These are phyloP conservation scores for Aspergillus terreus DNA, from an alignment of 2,329 filamentous ascomycete species.

Conservation along the genomic window DNA sequence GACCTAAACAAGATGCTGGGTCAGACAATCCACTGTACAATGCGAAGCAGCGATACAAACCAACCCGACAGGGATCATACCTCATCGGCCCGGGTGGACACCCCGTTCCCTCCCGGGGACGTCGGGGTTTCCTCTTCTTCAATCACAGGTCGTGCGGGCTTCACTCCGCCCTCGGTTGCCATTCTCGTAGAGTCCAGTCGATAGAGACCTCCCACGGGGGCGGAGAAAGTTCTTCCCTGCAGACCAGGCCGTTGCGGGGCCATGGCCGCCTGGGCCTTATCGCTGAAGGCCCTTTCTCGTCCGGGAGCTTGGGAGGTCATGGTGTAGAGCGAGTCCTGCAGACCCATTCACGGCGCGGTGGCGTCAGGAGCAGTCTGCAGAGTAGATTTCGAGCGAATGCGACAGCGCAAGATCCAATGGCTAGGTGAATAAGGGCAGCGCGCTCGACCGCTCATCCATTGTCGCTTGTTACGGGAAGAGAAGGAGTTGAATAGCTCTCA, in stretches of 20 bases:
- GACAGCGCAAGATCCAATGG: slow-evolving; percentile 22
- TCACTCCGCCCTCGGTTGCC: slow-evolving; percentile 16
- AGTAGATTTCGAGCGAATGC: slow-evolving; percentile 17
- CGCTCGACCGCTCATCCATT: slow-evolving; percentile 32
- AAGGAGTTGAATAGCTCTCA: slow-evolving; percentile 1
- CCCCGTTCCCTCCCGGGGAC: slow-evolving; percentile 13
- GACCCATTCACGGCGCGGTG: slow-evolving; percentile 11
- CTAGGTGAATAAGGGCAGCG: slow-evolving; percentile 26
- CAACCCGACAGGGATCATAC: slow-evolving; percentile 16
- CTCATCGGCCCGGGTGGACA: slow-evolving; percentile 19
- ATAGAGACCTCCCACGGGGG: slow-evolving; percentile 28
- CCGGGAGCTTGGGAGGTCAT: slow-evolving; percentile 28
- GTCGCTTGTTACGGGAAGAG: slow-evolving; percentile 19
- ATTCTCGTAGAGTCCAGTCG: slow-evolving; percentile 22
- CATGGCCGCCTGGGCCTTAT: slow-evolving; percentile 24
- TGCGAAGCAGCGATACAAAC: too few relatives aligned
- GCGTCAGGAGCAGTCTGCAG: slow-evolving; percentile 10
- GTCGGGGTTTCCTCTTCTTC: slow-evolving; percentile 28
- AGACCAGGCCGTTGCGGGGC: slow-evolving; percentile 29
- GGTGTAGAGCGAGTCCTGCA: slow-evolving; percentile 7
- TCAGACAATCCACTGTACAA: slow-evolving; percentile 4
- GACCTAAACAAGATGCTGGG: slow-evolving; percentile 15
- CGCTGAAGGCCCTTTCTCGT: slow-evolving; percentile 31
- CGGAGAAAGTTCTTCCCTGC: slow-evolving; percentile 32
- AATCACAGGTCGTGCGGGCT: slow-evolving; percentile 20